Base-by-base conservation (phyloP, 139 green algal species). In the Nannochloris sp. region DNA sequence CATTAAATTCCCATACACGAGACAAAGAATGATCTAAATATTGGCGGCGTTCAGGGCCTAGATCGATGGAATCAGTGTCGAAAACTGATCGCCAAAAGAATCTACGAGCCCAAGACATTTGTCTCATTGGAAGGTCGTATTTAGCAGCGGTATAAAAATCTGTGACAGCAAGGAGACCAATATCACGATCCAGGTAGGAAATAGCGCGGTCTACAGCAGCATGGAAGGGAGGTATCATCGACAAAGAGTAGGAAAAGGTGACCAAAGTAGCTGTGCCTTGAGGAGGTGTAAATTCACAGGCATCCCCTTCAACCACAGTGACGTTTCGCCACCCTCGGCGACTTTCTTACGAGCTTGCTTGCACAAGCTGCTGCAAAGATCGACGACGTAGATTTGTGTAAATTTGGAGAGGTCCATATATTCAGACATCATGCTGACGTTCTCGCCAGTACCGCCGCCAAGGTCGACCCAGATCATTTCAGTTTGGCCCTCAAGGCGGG, bases 191-290 rank as follows among this genome's bases (percentile, higher is more conserved):
- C 39, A 98, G 75, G 80, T 95, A 94, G 4, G 65, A 79, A 38
- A 88, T 67, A 14, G 89, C 90, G 19, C 83, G 77, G 68, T 98
- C 93, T 2, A 98, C 71, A 9, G 89, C 93, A 45, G 79, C 61
- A 73, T 96, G 87, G 84, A 98, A 98, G 15, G 90, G 89, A 23
- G 92, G 93, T 63, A 98, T 97, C 93, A 98, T 98, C 19, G 90
- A 93, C 15, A 98, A 82, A 0, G 90, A 97, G 82, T 98, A 98
- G 58, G 87, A 95, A 81, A 98, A 98, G 58, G 93, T 98, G 65
- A 97, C 78, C n/a, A 98, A 74, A 12, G 78, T 82, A 4, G 88
- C 92, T 37, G 64, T 73, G 25, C 73, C 77, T 42, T 83, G 73
- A 6, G 86, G 74, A 0, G 83, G 84, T 44, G 53, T 32, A 61